Percentiles rank a stretch among this genome's conserved stretches.
These are phyloP conservation scores for Arachnomyces sp. DNA, from an alignment of 2,329 filamentous ascomycete genomes.

Conservation along the genomic window DNA sequence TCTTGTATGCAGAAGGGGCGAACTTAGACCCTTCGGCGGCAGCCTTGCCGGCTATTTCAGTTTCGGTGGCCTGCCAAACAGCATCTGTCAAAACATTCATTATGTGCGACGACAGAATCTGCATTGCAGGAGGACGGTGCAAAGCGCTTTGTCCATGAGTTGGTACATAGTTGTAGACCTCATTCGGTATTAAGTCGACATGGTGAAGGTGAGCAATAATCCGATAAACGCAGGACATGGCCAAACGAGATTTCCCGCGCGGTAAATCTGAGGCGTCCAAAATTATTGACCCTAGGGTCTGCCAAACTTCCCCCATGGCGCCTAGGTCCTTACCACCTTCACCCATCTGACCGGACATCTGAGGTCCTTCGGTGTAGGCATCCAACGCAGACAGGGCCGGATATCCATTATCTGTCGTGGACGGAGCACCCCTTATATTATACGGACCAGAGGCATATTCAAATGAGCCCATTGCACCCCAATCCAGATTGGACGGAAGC, in stretches of 20 bases:
- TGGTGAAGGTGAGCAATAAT: constrained; percentile 39
- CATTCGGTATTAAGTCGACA: constrained; percentile 33
- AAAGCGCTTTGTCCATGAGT: constrained; percentile 21
- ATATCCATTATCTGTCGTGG: neutral
- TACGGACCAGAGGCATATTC: constrained; percentile 20
- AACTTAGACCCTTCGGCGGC: constrained; percentile 29
- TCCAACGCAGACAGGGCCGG: constrained; percentile 7
- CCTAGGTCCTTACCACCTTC: constrained; percentile 6
- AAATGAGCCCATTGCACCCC: constrained; percentile 20
- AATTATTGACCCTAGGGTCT: constrained; percentile 32
- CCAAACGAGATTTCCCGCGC: constrained; percentile 25
- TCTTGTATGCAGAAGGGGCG: constrained; percentile 31
- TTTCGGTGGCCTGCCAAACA: constrained; percentile 35
- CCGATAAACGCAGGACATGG: constrained; percentile 38
- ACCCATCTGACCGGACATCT: constrained; percentile 8
- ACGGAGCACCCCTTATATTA: neutral
- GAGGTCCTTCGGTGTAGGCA: constrained; percentile 10
- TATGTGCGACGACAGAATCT: constrained; percentile 37
- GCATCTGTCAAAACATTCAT: constrained; percentile 41
- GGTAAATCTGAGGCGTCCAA: constrained; percentile 32
- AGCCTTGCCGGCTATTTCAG: constrained; percentile 28
- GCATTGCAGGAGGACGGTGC: constrained; percentile 36
- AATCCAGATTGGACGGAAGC: constrained; percentile 23
- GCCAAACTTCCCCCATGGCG: constrained; percentile 32
- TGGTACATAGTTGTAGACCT: constrained; percentile 33